Evolutionary conservation across 1,284 basidiomycete genomes (phyloP).

Genomic region (Ceratobasidium sp.): DNA sequence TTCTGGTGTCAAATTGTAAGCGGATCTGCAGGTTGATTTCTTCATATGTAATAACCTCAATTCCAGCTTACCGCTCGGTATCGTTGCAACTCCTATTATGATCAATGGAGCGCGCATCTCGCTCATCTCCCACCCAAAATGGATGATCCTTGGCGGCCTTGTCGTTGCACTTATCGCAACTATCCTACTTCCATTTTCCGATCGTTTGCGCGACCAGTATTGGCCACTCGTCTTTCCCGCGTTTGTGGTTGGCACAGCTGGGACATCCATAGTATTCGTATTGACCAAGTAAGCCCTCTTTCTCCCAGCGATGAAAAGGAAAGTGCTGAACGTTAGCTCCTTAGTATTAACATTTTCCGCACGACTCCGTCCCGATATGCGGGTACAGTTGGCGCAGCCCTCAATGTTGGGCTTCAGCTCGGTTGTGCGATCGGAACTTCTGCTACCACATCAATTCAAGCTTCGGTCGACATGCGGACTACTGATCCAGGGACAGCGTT

Average conservation of each 20-base stretch:
- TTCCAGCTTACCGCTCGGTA: slow-evolving; percentile 26
- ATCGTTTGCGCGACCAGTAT: slow-evolving; percentile 52
- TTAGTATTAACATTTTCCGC: slow-evolving; percentile 60
- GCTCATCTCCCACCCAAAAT: slow-evolving; percentile 53
- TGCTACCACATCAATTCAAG: slow-evolving; percentile 57
- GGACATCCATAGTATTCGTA: slow-evolving; percentile 34
- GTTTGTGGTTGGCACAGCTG: slow-evolving; percentile 46
- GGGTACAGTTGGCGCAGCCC: slow-evolving; percentile 62
- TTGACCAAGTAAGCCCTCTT: slow-evolving; percentile 40
- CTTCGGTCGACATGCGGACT: slow-evolving; percentile 49
- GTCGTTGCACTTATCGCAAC: slow-evolving; percentile 52
- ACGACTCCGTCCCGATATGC: slow-evolving; percentile 56
- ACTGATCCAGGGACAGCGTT: slow-evolving; percentile 45
- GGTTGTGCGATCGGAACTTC: slow-evolving; percentile 60
- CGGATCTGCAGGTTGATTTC: neutral
- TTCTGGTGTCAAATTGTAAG: slow-evolving; percentile 27
- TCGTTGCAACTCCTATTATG: slow-evolving; percentile 45
- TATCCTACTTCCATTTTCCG: slow-evolving; percentile 53
- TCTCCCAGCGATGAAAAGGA: neutral
- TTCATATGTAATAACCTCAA: neutral
- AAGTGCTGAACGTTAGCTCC: neutral
- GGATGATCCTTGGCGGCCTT: slow-evolving; percentile 55
- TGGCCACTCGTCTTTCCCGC: slow-evolving; percentile 59
- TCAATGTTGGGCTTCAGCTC: slow-evolving; percentile 61
- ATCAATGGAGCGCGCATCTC: slow-evolving; percentile 54